Base-by-base conservation (phyloP, 1,284 basidiomycete genomes). In the Cryptococcus sp. region DNA sequence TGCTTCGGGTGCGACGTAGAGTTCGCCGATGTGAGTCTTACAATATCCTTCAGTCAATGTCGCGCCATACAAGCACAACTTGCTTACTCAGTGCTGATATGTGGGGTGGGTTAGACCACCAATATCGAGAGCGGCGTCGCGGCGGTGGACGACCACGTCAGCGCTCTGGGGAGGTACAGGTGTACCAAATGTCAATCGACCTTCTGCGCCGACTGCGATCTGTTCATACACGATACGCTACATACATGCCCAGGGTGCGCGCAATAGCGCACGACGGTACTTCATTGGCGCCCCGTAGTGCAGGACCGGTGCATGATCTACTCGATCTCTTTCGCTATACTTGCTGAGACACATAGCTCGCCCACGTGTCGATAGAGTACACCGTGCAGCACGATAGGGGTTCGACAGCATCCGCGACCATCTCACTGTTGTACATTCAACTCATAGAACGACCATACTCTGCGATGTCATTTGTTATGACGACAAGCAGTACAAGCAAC, bases 141-240 rank as follows among this genome's bases (percentile, higher is more conserved):
- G 3, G 76, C 74, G 31, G 66, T 78, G 7, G 80, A 82, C 44
- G 88, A 90, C 56, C 88, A 88, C 2, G 81, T 92, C 69, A 91
- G 88, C 64, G 84, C 87, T 1, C 79, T 88, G 1, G 88, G 89
- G n/a, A 82, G 90, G 25, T 93, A 93, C 76, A 82, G 85, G 46
- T 92, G 74, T 50, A 66, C 69, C 2, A 78, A 78, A 58, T 78
- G 74, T 61, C 23, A 50, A 82, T 81, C 75, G 58, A 74, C 84
- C 55, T 79, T 90, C 69, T 90, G 88, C 70, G 81, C 83, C 20
- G 87, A 89, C 45, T 90, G 88, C 69, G 88, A 90, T 76, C 80
- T 88, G 27, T 88, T 88, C 66, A 82, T 88, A 1, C 87, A 88
- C 63, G 86, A 88, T 60, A 86, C 87, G 17, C 79, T 88, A n/a